Conservation (phyloP, 345 rosid genomes). For the Toxicodendron radicans region DNA sequence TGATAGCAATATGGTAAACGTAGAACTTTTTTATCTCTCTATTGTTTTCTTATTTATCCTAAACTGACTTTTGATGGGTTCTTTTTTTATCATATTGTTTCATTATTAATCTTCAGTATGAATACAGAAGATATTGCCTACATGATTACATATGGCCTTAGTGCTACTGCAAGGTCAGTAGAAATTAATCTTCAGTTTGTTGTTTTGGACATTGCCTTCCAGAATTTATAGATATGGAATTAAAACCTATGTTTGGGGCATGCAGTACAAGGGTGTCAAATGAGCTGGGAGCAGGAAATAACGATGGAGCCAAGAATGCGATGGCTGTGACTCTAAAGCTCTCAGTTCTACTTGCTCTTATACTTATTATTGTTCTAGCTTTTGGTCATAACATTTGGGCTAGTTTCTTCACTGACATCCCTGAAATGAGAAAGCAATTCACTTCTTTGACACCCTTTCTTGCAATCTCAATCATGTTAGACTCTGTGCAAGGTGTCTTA, state of each 20-base stretch:
- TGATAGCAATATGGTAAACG: conserved; percentile 67
- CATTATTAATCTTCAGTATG: not conserved
- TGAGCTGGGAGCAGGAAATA: conserved; percentile 53
- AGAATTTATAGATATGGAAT: too few species aligned
- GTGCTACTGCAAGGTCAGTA: not conserved
- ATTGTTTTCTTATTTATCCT: not conserved
- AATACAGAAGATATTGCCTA: not conserved
- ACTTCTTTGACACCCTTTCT: conserved; percentile 57
- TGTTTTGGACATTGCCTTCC: too few species aligned
- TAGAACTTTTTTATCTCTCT: not conserved
- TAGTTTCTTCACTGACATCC: conserved; percentile 46
- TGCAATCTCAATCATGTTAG: conserved; percentile 18
- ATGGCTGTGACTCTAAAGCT: conserved; percentile 17
- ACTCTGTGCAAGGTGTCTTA: not conserved
- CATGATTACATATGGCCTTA: not conserved
- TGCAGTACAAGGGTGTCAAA: conserved; percentile 33
- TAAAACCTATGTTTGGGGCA: too few species aligned
- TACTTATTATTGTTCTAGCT: conserved; percentile 9
- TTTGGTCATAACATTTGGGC: conserved; percentile 61
- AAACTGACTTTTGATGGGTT: not conserved
- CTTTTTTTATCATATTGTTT: not conserved
- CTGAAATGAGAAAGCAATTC: conserved; percentile 38
- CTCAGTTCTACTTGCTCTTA: not conserved
- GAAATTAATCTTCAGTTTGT: too few species aligned
- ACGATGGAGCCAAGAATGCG: conserved; percentile 47